Percentiles rank a stretch among this genome's conserved stretches.
Conservation (phyloP, 192 early-diverging fungal species). For the Anaeromyces robustus region DNA sequence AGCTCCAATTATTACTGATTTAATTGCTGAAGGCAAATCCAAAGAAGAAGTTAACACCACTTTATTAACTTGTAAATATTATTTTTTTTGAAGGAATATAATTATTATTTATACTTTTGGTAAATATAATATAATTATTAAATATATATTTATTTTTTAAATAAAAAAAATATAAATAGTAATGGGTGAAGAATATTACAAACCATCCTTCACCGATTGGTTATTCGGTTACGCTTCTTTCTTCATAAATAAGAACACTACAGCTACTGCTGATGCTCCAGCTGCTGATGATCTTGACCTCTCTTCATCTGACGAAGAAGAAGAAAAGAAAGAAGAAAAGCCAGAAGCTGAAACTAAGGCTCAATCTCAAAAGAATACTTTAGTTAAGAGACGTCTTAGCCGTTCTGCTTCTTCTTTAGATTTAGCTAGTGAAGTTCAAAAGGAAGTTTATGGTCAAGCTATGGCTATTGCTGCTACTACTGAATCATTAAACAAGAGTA, state of each 20-base stretch:
- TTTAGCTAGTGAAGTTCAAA: not conserved
- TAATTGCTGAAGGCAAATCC: not conserved
- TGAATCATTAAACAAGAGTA: not conserved
- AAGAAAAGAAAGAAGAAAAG: not conserved
- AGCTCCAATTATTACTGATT: not conserved
- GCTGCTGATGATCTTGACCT: not conserved
- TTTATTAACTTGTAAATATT: not conserved
- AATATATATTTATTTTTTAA: too few relatives aligned
- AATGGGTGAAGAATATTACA: not conserved
- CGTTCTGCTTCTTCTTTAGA: not conserved
- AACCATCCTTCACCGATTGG: not conserved
- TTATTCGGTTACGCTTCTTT: not conserved
- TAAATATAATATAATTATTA: too few relatives aligned
- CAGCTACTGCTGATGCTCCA: not conserved
- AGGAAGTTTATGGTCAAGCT: not conserved
- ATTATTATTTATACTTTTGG: too few relatives aligned
- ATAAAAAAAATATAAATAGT: not conserved
- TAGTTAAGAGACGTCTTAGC: not conserved
- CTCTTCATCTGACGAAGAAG: not conserved
- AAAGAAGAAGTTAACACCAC: not conserved
- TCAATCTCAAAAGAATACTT: not conserved
- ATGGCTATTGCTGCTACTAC: not conserved
- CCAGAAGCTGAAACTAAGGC: not conserved
- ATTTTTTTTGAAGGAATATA: too few relatives aligned
- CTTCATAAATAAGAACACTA: not conserved